Evolutionary conservation across 768 basidiomycete genomes (phyloP).

Genomic region (Boletus rubescentipes): DNA sequence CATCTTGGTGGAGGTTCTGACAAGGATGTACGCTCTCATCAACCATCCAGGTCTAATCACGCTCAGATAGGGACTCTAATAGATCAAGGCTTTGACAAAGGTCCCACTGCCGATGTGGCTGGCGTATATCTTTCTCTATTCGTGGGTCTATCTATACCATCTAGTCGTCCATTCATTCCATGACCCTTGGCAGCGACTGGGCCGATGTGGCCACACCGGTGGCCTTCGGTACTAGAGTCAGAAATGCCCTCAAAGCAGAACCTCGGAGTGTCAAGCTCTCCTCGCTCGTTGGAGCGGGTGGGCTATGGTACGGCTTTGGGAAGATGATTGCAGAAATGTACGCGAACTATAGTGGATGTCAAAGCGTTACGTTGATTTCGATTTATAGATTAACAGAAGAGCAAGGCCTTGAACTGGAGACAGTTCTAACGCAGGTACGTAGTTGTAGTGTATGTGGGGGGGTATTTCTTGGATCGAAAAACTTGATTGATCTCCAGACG

Average conservation of each 20-base stretch:
- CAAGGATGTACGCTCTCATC: constrained; percentile 59
- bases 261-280: constrained; percentile 81
- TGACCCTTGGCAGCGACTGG: constrained; percentile 60
- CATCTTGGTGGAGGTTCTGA: constrained; percentile 87
- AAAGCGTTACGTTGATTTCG: neutral
- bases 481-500: constrained; percentile 53
- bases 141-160: constrained; percentile 40
- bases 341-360: constrained; percentile 20
- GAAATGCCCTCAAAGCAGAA: constrained; percentile 87
- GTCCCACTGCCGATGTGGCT: constrained; percentile 90
- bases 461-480: neutral
- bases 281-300: constrained; percentile 81
- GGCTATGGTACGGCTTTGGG: constrained; percentile 92
- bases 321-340: constrained; percentile 84
- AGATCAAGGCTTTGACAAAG: constrained; percentile 81
- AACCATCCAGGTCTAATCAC: neutral
- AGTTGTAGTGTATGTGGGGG: constrained; percentile 10
- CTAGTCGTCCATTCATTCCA: neutral
- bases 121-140: constrained; percentile 79
- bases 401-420: constrained; percentile 69
- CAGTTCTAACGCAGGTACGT: constrained; percentile 64
- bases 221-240: constrained; percentile 73
- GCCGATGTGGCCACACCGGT: constrained; percentile 84
- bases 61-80: constrained; percentile 7
- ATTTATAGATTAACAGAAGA: constrained; percentile 67